Evolutionary conservation across 805 yeast genomes (phyloP).

Genomic region (Cyberlindnera mycetangii): DNA sequence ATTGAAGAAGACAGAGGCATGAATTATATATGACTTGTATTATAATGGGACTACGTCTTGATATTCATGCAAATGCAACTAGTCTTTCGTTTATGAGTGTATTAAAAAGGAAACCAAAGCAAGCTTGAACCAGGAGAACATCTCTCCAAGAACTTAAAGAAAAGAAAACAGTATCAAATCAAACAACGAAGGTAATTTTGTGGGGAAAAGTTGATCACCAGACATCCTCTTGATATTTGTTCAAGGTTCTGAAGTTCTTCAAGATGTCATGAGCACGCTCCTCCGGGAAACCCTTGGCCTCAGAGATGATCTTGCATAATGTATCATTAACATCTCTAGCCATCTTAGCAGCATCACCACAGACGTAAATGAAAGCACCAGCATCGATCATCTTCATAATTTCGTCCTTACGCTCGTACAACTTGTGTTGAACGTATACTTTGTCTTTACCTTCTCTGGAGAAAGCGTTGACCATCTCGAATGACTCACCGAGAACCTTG

Average conservation of each 20-base stretch:
- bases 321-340: constrained; percentile 87
- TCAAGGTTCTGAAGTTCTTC: constrained; percentile 75
- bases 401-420: constrained; percentile 48
- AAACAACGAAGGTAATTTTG: neutral
- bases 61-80: neutral
- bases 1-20: neutral
- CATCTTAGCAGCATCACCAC: constrained; percentile 97
- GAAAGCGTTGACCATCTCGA: constrained; percentile 79
- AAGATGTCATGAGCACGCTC: constrained; percentile 74
- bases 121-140: neutral
- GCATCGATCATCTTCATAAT: constrained; percentile 46
- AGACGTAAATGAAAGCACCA: constrained; percentile 90
- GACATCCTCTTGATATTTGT: constrained; percentile 95
- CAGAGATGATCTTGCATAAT: constrained; percentile 57
- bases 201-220: constrained; percentile 52
- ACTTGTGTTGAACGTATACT: constrained; percentile 82
- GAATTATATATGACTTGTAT: neutral
- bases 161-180: neutral
- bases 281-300: constrained; percentile 58
- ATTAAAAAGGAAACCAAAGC: neutral
- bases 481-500: constrained; percentile 49
- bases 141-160: neutral
- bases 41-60: neutral
- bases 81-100: neutral
- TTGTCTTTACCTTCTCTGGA: constrained; percentile 67